Base-by-base conservation (phyloP, 345 rosid species). In the Euphorbia peplus region DNA sequence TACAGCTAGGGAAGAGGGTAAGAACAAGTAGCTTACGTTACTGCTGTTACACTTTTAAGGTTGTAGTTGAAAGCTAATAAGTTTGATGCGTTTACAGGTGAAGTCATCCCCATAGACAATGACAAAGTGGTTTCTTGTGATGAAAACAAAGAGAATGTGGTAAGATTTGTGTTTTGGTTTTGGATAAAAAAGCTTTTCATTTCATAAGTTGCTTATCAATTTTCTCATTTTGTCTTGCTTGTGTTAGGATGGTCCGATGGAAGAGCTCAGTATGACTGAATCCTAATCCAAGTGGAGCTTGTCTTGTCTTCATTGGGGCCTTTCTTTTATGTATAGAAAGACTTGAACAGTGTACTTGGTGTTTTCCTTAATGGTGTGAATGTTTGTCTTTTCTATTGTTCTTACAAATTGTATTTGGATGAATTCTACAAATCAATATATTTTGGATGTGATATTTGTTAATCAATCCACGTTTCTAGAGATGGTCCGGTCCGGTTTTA, bases 81-180 rank as follows among this genome's bases (percentile, higher is more conserved):
- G 44, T 65, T 1, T 1, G 8, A 16, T 53, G 66, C 68, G 46
- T 37, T 54, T 58, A 50, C 84, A 86, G 97, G 82, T 81, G 61
- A 72, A n/a, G 76, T 59, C 41, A 66, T 78, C 73, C 75, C 87
- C 65, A 35, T 80, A 58, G 70, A 69, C 60, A 74, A 74, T 60
- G 69, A 29, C 39, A 69, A 65, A n/a, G n/a, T 47, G 32, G 64
- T 15, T 65, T n/a, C n/a, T n/a, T n/a, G 73, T 39, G 82, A 77
- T 71, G 96, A 84, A 81, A 82, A 93, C 83, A 93, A 93, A 77
- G 97, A 93, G 80, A 93, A 91, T 66, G 56, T 78, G 93, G 93
- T 90, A 82, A 77, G 74, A 42, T 12, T 6, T 47, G 28, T n/a
- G 22, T 2, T 11, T 24, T 8, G 4, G 22, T 26, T 13, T 12